Percentiles rank a stretch among this genome's conserved stretches.
Evolutionary conservation across 805 yeast species (phyloP).

Genomic region (Hemisphaericaspora nanyangensis): DNA sequence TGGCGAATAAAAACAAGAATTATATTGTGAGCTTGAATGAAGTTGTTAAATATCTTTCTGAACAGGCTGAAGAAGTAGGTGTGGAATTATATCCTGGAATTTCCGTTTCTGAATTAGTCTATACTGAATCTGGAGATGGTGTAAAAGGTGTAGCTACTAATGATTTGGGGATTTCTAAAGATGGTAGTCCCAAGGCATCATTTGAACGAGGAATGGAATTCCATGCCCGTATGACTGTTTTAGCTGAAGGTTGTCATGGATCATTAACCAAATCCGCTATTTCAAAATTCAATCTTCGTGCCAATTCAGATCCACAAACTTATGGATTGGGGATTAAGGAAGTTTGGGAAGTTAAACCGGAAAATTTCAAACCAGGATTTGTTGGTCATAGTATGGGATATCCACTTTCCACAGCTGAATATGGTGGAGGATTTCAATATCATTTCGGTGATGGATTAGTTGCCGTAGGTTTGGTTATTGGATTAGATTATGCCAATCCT

Average conservation of each 20-base stretch:
- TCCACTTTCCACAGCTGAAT: slow-evolving; percentile 69
- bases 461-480: slow-evolving; percentile 90
- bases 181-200: slow-evolving; percentile 73
- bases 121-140: slow-evolving; percentile 45
- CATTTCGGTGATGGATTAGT: slow-evolving; percentile 94
- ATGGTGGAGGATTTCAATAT: slow-evolving; percentile 97
- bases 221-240: slow-evolving; percentile 80
- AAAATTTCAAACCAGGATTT: slow-evolving; percentile 73
- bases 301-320: slow-evolving; percentile 69
- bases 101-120: slow-evolving; percentile 75
- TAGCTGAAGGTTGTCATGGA: slow-evolving; percentile 99
- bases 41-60: slow-evolving; percentile 78
- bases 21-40: slow-evolving; percentile 80
- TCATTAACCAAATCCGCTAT: slow-evolving; percentile 79
- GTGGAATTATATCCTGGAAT: slow-evolving; percentile 93
- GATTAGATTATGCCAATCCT: slow-evolving; percentile 92
- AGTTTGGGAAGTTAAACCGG: slow-evolving; percentile 91
- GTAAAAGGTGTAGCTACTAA: slow-evolving; percentile 91
- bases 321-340: slow-evolving; percentile 96
- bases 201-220: slow-evolving; percentile 98
- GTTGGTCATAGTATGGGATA: slow-evolving; percentile 88
- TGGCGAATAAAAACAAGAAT: slow-evolving; percentile 76
- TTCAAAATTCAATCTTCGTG: slow-evolving; percentile 62
- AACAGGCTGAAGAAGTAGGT: slow-evolving; percentile 87
- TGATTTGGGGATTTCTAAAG: slow-evolving; percentile 79